Evolutionary conservation across 768 basidiomycete genomes (phyloP).

Genomic region (Tulasnella sp.): DNA sequence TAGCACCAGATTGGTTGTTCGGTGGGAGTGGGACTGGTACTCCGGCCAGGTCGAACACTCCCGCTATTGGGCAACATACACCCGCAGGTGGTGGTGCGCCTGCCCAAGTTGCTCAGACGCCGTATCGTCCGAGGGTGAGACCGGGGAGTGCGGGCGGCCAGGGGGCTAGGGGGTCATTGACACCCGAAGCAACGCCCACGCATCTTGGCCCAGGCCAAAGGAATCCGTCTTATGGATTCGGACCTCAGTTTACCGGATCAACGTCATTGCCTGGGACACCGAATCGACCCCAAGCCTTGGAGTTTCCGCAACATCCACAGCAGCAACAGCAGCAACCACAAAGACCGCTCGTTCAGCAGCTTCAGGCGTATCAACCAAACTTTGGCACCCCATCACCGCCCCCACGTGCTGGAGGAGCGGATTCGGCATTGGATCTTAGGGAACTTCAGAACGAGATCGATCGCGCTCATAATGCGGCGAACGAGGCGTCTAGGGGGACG

Average conservation of each 20-base stretch:
- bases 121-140: slow-evolving; percentile 10
- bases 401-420: not conserved
- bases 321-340: not conserved
- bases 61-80: not conserved
- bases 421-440: slow-evolving; percentile 19
- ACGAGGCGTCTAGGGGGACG: slow-evolving; percentile 61
- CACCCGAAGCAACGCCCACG: slow-evolving; percentile 1
- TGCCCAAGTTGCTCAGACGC: not conserved
- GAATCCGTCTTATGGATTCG: too few species aligned
- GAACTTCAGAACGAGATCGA: slow-evolving; percentile 46
- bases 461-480: slow-evolving; percentile 60
- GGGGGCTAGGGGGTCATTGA: not conserved
- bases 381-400: not conserved
- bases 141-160: slow-evolving; percentile 4
- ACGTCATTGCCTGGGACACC: too few species aligned
- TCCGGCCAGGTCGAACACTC: not conserved
- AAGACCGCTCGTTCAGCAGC: not conserved
- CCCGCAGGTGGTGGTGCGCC: slow-evolving; percentile 7
- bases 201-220: too few species aligned
- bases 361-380: not conserved
- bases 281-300: too few species aligned
- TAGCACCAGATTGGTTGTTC: slow-evolving; percentile 14
- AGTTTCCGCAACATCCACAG: not conserved
- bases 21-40: not conserved
- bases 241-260: too few species aligned